Base-by-base conservation (phyloP, 805 yeast genomes). In the Yarrowia sp. region DNA sequence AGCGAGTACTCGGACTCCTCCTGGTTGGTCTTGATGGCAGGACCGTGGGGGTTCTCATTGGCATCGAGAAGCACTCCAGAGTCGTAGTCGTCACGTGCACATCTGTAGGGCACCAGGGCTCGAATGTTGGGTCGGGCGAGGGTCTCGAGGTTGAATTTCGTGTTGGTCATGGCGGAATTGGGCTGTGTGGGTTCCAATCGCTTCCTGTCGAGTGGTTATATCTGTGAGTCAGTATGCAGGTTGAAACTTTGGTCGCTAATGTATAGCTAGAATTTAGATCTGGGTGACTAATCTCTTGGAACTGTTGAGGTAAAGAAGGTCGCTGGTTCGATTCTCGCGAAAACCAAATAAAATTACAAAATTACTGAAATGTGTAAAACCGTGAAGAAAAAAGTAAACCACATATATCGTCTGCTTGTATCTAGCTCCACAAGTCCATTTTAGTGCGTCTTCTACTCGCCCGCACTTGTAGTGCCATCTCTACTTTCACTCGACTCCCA, bases 71-170 rank as follows among this genome's bases (percentile, higher is more conserved):
- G 81, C 52, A 95, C 82, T 38, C 99, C 99, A 43, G 84, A 92
- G 69, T 86, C 89, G 82, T 88, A 94, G 75, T 94, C 98, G 75
- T 95, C 99, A 79, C 99, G 83, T 4, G 99, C 99, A 78, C 99
- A 95, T 66, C 97, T 85, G 77, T 95, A 95, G 9, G 99, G 98
- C 80, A 90, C 92, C 68, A 95, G 82, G 2, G 85, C 79, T 69
- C 86, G 83, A 69, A 95, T 92, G 73, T 94, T 95, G 20, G 97
- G 97, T 78, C 99, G 84, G 2, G 91, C 89, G 40, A 92, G 79
- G 9, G 83, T 81, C 49, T 81, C 78, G 38, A 88, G 76, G 72
- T 86, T 83, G 73, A 87, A 86, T 9, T 76, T 67, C 9, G 80
- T 76, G 83, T 82, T 81, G 49, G 42, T 69, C 65, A 10, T 42